These are phyloP conservation scores for Borealophlyctis nickersoniae DNA, from an alignment of 192 early-diverging fungal genomes.

Conservation along the genomic window DNA sequence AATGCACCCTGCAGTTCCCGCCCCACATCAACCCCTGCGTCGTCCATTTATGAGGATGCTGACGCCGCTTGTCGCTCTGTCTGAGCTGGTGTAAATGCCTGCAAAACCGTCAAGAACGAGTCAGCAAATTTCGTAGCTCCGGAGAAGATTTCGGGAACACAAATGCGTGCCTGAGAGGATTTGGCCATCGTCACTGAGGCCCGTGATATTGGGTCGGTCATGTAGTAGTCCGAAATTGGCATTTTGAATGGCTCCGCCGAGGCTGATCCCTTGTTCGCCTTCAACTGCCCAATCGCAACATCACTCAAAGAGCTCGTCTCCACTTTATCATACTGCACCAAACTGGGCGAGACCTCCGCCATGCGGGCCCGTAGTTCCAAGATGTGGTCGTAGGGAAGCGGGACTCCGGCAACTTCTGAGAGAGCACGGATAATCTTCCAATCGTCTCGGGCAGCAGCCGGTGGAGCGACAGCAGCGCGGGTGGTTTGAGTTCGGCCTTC, in stretches of 20 bases:
- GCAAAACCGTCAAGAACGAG: background rate
- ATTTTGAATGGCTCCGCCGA: constrained; percentile 48
- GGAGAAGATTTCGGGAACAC: too few relatives aligned
- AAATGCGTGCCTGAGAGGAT: constrained; percentile 59
- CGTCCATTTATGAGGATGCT: too few relatives aligned
- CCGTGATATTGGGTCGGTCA: constrained; percentile 90
- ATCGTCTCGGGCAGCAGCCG: constrained; percentile 90
- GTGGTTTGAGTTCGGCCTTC: constrained; percentile 94
- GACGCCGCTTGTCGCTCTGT: too few relatives aligned
- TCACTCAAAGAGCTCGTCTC: constrained; percentile 50
- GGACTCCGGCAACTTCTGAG: constrained; percentile 81
- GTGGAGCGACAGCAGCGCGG: constrained; percentile 85
- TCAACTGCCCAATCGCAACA: constrained; percentile 63
- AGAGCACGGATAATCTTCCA: constrained; percentile 99
- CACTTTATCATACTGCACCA: constrained; percentile 74
- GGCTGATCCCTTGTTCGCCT: constrained; percentile 15
- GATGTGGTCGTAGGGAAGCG: constrained; percentile 89
- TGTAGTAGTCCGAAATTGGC: constrained; percentile 86
- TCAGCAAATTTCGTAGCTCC: too few relatives aligned
- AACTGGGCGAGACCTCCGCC: constrained; percentile 78
- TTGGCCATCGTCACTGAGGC: constrained; percentile 96
- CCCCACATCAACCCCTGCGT: too few relatives aligned
- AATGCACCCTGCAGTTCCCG: too few relatives aligned
- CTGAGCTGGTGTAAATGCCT: background rate
- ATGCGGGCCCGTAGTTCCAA: constrained; percentile 79